A percentile compares a stretch with the other conserved stretches of the same genome.
These are phyloP conservation scores for Diaporthe ampelina DNA, from an alignment of 2,329 filamentous ascomycete genomes.

Conservation along the genomic window DNA sequence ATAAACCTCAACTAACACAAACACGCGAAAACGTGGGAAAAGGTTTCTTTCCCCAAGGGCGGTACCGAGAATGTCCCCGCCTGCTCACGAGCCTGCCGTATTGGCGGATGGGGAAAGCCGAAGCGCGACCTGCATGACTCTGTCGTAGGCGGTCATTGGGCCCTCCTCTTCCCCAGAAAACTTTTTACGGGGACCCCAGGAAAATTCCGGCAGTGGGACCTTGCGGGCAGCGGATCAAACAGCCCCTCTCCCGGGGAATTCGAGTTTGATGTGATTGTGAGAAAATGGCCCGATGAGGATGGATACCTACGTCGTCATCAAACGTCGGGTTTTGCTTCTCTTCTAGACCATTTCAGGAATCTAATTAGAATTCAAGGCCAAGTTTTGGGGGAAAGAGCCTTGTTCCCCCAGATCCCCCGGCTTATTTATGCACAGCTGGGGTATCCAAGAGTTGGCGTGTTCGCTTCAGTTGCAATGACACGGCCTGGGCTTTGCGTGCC, in stretches of 20 bases:
- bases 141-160: background rate
- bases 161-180: slow-evolving; percentile 28
- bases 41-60: background rate
- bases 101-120: slow-evolving; percentile 1
- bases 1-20: background rate
- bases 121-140: slow-evolving; percentile 24
- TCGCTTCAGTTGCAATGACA: slow-evolving; percentile 22
- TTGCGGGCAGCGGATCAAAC: slow-evolving; percentile 24
- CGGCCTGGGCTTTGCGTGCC: background rate
- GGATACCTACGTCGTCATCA: slow-evolving; percentile 22
- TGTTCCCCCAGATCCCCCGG: background rate
- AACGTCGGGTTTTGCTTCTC: background rate
- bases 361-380: slow-evolving; percentile 17
- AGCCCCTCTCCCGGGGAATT: background rate
- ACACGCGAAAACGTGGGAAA: background rate
- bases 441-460: slow-evolving; percentile 21
- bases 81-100: background rate
- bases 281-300: slow-evolving; percentile 21
- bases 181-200: slow-evolving; percentile 28
- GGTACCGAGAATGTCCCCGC: background rate
- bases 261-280: background rate
- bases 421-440: slow-evolving; percentile 22
- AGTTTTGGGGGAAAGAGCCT: background rate
- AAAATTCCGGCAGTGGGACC: slow-evolving; percentile 16
- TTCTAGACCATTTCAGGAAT: background rate